Evolutionary conservation across 108 stramenopile genomes (phyloP), one percentile per base, ranked within the genome.

Genomic region (Parmales sp.): DNA sequence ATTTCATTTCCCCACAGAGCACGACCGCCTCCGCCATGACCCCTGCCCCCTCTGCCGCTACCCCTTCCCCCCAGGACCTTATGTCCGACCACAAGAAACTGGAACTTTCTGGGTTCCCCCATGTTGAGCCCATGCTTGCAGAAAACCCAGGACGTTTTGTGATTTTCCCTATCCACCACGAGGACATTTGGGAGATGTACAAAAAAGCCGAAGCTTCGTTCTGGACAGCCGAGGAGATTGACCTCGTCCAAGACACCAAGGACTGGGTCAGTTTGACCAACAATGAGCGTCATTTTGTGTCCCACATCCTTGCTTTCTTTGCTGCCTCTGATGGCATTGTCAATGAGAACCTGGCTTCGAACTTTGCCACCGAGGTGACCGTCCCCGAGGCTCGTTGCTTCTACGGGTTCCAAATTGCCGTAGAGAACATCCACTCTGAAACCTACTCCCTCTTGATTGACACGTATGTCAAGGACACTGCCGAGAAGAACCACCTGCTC

Each of bases 181-280:
- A 82, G 34, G 95, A 96, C 72, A 69, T 83, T n/a, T 84, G 83
- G 83, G 73, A 78, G 71, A 98, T 97, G 94, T 98, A 99, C 92
- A 99, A 99, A 76, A 94, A 98, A 74, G 96, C 97, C 20, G 96
- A 98, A 73, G 99, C 99, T 1, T 91, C 88, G 72, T 99, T 99
- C 82, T 99, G 99, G 99, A 99, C 99, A 36, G 96, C 95, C 36
- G 99, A 99, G 72, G 99, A 99, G 79, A 91, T 99, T 69, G 99
- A 98, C 73, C 75, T 98, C 0, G 93, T 89, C 34, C 78, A 84
- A 38, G 99, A 99, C 76, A 68, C 92, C 66, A 90, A 92, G 37
- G 94, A 99, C 75, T 99, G 96, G 96, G 82, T 72, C 4, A 78
- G 72, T 26, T 76, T 99, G 11, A 85, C 86, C 64, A 68, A 76